Conservation (phyloP, 768 basidiomycete species). For the Termitomyces sp. region DNA sequence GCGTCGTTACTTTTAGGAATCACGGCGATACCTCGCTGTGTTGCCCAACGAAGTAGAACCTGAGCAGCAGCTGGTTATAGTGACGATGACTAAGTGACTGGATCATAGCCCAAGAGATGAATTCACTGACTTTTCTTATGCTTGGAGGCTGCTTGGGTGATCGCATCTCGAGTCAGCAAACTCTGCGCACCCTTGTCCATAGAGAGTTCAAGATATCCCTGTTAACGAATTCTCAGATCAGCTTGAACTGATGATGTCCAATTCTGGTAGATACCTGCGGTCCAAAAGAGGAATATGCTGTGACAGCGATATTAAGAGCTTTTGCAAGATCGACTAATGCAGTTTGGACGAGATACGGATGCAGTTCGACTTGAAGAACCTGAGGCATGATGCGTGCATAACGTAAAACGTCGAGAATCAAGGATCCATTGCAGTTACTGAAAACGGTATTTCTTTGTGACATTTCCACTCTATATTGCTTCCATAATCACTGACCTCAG, state of each 20-base stretch:
- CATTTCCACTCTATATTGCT: background rate
- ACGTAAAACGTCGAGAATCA: slow-evolving; percentile 73
- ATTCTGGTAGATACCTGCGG: slow-evolving; percentile 23
- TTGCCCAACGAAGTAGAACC: slow-evolving; percentile 77
- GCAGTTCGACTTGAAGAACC: slow-evolving; percentile 67
- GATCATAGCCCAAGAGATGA: background rate
- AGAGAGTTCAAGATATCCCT: slow-evolving; percentile 64
- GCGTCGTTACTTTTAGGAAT: slow-evolving; percentile 67
- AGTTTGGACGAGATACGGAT: slow-evolving; percentile 67
- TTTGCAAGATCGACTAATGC: slow-evolving; percentile 55
- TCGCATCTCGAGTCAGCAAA: slow-evolving; percentile 47
- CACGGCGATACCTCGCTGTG: slow-evolving; percentile 69
- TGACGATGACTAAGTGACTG: background rate
- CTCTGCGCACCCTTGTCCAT: slow-evolving; percentile 49
- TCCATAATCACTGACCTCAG: slow-evolving; percentile 42
- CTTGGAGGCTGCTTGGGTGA: slow-evolving; percentile 43
- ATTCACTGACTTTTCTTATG: slow-evolving; percentile 48
- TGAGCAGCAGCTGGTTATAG: slow-evolving; percentile 54
- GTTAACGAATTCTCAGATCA: background rate
- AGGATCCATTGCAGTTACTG: slow-evolving; percentile 72
- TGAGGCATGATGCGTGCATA: slow-evolving; percentile 76
- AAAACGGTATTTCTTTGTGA: slow-evolving; percentile 1
- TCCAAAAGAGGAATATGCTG: slow-evolving; percentile 59
- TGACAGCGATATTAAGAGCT: slow-evolving; percentile 54
- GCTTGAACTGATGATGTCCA: background rate